Conservation (phyloP, 2,329 filamentous ascomycete genomes). For the Cryphonectria naterciae region DNA sequence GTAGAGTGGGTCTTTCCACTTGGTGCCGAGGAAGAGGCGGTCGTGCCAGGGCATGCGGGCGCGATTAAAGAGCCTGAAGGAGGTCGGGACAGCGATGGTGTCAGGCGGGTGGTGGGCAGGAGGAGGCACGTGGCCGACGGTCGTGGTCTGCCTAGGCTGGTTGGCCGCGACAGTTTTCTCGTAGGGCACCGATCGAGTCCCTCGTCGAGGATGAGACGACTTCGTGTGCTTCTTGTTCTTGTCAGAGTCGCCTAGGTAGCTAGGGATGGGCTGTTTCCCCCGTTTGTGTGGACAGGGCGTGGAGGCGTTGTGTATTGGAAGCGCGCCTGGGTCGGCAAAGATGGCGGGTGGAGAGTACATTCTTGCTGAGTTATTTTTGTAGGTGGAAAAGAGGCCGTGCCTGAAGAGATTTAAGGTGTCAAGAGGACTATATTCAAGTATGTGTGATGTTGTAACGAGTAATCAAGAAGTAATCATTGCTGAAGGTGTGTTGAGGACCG, state of each 20-base stretch:
- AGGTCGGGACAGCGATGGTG: background rate
- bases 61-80: conserved; percentile 11
- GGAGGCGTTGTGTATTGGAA: background rate
- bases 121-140: background rate
- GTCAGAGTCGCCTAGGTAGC: background rate
- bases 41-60: background rate
- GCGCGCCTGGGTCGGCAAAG: background rate
- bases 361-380: no score
- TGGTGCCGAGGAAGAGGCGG: background rate
- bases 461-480: background rate
- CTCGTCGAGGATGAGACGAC: background rate
- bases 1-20: background rate
- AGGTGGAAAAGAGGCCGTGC: no score
- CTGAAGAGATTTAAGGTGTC: background rate
- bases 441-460: background rate
- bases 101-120: background rate
- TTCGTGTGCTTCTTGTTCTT: background rate
- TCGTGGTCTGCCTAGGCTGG: background rate
- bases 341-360: background rate
- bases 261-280: background rate
- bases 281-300: background rate
- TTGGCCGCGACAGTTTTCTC: background rate
- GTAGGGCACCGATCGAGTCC: conserved; percentile 8
- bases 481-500: background rate
- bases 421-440: background rate